Evolutionary conservation across 169 alveolate genomes (phyloP), one percentile per base, ranked within the genome.

Genomic region (Eimeria falciformis): DNA sequence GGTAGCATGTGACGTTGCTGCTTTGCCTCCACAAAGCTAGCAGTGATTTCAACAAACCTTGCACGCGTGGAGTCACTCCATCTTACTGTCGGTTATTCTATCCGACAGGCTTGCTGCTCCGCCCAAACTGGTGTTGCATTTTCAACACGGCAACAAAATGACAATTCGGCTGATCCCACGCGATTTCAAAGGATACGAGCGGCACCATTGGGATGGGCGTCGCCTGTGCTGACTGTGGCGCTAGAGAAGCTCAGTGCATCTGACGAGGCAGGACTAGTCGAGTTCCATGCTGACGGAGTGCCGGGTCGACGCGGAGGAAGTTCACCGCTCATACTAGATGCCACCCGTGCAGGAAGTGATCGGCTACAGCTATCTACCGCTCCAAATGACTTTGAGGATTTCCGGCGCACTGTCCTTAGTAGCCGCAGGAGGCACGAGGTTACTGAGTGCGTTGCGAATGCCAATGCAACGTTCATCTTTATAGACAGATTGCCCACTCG

Each of bases 191-290:
- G 88, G 50, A n/a, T 79, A 43, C 88, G 88, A 17, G 88, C 88
- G 45, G 88, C 88, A 6, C 88, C 88, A 29, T 17, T 79, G 73
- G 88, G 88, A 2, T 79, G 88, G 88, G 73, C 73, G 73, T 79
- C 88, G 12, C 88, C 88, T 5, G 88, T 79, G 5, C 73, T 79
- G 45, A 33, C 37, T 7, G 88, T 79, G 73, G 69, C 40, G 33
- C 21, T 79, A 37, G 75, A 79, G 73, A 58, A 79, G 55, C 33
- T 79, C 27, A 50, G 50, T 53, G 56, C 75, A 5, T 17, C 88
- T 14, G 88, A 79, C 50, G 43, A 79, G 21, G 88, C 75, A 27
- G 43, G 25, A 21, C 33, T 58, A 18, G 33, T 79, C 12, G 88
- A 79, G 6, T 79, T 27, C 45, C 88, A 79, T 29, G 88, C 73